Evolutionary conservation across 768 basidiomycete species (phyloP).

Genomic region (Suillus plorans): DNA sequence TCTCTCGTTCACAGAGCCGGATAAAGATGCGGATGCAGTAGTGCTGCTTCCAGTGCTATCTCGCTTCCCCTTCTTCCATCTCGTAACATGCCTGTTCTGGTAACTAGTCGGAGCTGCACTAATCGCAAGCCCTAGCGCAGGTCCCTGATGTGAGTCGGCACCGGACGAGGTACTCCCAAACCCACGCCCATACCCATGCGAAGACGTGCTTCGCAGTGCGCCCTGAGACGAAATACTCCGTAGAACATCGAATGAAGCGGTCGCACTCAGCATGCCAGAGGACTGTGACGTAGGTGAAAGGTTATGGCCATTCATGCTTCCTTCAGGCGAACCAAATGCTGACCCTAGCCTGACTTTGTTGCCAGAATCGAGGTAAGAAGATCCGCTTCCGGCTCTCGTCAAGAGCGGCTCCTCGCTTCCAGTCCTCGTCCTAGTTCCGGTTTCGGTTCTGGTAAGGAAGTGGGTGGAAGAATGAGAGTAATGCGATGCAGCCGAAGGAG

Average conservation of each 20-base stretch:
- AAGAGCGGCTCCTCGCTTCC: constrained; percentile 32
- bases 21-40: constrained; percentile 12
- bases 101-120: background rate
- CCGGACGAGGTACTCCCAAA: constrained; percentile 22
- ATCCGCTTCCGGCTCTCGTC: constrained; percentile 5
- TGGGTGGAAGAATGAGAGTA: constrained; percentile 24
- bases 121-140: background rate
- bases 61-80: constrained; percentile 16
- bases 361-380: constrained; percentile 7
- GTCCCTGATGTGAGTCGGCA: constrained; percentile 7
- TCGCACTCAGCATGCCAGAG: constrained; percentile 23
- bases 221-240: constrained; percentile 33
- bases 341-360: constrained; percentile 23
- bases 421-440: constrained; percentile 26
- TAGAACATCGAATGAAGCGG: constrained; percentile 25
- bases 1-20: constrained; percentile 24
- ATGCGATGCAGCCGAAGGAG: constrained; percentile 28
- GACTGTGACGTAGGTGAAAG: constrained; percentile 1
- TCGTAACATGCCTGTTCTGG: constrained; percentile 12
- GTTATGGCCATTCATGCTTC: constrained; percentile 22
- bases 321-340: constrained; percentile 28
- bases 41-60: constrained; percentile 15
- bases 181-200: constrained; percentile 20
- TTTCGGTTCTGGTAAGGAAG: constrained; percentile 18
- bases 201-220: constrained; percentile 22